Evolutionary conservation across 1,284 basidiomycete species (phyloP), one percentile per base, ranked within the genome.

Genomic region (Pisolithus thermaeus): DNA sequence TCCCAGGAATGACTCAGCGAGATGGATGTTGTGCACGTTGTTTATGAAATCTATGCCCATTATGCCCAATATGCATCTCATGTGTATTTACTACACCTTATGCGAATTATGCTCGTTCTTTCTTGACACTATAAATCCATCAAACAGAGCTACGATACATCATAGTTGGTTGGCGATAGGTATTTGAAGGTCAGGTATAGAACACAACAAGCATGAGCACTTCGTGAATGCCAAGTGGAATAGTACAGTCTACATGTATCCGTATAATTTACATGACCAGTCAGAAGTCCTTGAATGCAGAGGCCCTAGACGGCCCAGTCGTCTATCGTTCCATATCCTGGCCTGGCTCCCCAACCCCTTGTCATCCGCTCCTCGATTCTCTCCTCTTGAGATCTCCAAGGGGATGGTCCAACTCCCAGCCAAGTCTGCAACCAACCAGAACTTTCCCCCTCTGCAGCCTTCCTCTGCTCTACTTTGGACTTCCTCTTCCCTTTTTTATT

Each of bases 221-320:
- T n/a, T 37, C 35, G 37, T 40, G 4, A 49, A 47, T 23, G 25
- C 20, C 27, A 20, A 7, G 27, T 35, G 11, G 11, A 12, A 53
- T 38, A 28, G 32, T 50, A 54, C 22, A 18, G 51, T 9, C 11
- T 36, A 44, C 35, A 49, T 50, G 63, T 60, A 52, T 9, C 30
- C 38, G 32, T 12, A 58, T 59, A 66, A 61, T n/a, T 64, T 57
- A 66, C 46, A 39, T 48, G 32, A 37, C 32, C 18, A 4, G n/a
- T 40, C 28, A 27, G 16, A 37, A 44, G 20, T 35, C 20, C 36
- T 28, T 37, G 40, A 32, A 12, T 14, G 23, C 5, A 38, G 16
- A 27, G 18, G 36, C 40, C 54, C 58, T 56, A 84, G 36, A 81
- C 64, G 40, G 74, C 73, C 82, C 83, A 84, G 32, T 83, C 81